A percentile compares a stretch with the other conserved stretches of the same genome.
Conservation (phyloP, 108 stramenopile species). For the Fistulifera solaris region DNA sequence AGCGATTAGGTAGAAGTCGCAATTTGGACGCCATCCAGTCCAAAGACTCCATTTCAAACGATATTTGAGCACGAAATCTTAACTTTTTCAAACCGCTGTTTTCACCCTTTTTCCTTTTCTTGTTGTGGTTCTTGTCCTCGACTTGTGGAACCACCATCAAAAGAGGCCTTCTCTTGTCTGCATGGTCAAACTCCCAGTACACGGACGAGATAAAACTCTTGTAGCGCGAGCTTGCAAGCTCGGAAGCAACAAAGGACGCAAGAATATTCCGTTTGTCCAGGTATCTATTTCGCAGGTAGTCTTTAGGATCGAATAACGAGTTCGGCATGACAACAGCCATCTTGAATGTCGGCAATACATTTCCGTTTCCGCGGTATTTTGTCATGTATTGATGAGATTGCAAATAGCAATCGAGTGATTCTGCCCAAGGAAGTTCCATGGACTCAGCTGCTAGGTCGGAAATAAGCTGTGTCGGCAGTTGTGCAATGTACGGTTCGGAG, state of each 20-base stretch:
- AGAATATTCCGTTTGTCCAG: slow-evolving; percentile 18
- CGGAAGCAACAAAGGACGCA: no score
- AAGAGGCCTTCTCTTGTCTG: slow-evolving; percentile 35
- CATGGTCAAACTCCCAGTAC: slow-evolving; percentile 26
- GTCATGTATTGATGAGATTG: slow-evolving; percentile 17
- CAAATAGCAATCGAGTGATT: slow-evolving; percentile 4
- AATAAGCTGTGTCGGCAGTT: slow-evolving; percentile 1
- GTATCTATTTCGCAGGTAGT: slow-evolving; percentile 67
- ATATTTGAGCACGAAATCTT: slow-evolving; percentile 61
- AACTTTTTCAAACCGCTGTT: slow-evolving; percentile 10
- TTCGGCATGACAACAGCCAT: slow-evolving; percentile 42
- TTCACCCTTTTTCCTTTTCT: slow-evolving; percentile 7
- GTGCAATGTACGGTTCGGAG: not conserved
- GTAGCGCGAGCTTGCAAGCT: slow-evolving; percentile 37
- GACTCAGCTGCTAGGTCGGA: no score
- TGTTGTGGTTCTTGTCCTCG: slow-evolving; percentile 28
- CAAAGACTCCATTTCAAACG: slow-evolving; percentile 56
- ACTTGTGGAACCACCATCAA: slow-evolving; percentile 36
- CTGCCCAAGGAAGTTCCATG: no score
- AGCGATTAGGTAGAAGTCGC: slow-evolving; percentile 74
- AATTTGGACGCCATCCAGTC: slow-evolving; percentile 63
- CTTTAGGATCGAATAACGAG: slow-evolving; percentile 46
- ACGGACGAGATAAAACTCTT: slow-evolving; percentile 28
- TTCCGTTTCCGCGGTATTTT: slow-evolving; percentile 59
- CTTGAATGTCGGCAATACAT: slow-evolving; percentile 59